Percentiles rank a stretch among this genome's conserved stretches.
Evolutionary conservation across 805 yeast genomes (phyloP).

Genomic region (Starmerella riodocensis): DNA sequence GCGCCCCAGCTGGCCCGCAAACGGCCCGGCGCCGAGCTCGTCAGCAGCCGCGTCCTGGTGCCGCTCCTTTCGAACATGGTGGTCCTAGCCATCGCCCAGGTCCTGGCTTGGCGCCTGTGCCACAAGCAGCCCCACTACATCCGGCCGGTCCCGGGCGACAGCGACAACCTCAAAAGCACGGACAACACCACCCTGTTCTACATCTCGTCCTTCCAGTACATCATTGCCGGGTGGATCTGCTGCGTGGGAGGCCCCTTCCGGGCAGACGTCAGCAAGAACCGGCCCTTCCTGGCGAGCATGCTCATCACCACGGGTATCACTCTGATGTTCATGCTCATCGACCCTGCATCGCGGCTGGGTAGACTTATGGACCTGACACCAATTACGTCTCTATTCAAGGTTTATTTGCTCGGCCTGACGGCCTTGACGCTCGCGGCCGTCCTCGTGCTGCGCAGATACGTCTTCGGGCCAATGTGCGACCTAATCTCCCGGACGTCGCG

Average conservation of each 20-base stretch:
- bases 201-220: conserved; percentile 77
- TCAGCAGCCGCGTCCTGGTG: conserved; percentile 72
- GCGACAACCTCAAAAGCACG: conserved; percentile 66
- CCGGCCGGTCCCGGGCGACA: conserved; percentile 68
- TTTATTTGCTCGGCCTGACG: conserved; percentile 36
- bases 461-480: conserved; percentile 30
- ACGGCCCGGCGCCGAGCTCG: conserved; percentile 87
- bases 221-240: conserved; percentile 66
- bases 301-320: conserved; percentile 39
- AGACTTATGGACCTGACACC: conserved; percentile 62
- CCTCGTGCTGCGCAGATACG: conserved; percentile 33
- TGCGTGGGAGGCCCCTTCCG: conserved; percentile 92
- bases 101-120: conserved; percentile 52
- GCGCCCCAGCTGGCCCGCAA: conserved; percentile 44
- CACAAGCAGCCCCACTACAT: conserved; percentile 51
- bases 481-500: conserved; percentile 12
- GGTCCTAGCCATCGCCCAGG: conserved; percentile 50
- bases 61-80: conserved; percentile 73
- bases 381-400: conserved; percentile 31
- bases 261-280: conserved; percentile 49
- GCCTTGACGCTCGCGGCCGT: conserved; percentile 38
- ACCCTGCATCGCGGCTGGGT: conserved; percentile 45
- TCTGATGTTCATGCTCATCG: conserved; percentile 37
- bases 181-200: conserved; percentile 82
- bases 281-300: conserved; percentile 59